Base-by-base conservation (phyloP, 768 basidiomycete species). In the Leccinum longicurvipes region DNA sequence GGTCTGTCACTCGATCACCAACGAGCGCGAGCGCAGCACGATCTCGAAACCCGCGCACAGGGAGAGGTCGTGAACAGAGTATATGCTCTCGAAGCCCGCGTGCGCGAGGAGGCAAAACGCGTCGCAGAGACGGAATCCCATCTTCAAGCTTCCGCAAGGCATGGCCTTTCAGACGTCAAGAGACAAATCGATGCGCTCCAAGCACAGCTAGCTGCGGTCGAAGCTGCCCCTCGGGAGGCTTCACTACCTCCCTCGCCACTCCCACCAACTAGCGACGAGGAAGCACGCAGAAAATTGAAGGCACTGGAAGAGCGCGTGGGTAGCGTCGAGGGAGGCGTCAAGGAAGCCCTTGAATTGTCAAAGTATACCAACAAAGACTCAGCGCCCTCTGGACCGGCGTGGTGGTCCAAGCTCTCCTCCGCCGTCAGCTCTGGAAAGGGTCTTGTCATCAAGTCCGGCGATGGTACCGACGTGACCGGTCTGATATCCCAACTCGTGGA, bases 401-500 rank as follows among this genome's bases (percentile, higher is more conserved):
- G 89, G 89, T 88, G 86, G 87, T 80, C 77, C 70, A 89, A 87
- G 65, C 69, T 85, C 12, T 77, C 78, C 14, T 75, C 82, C 0
- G 75, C 70, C 25, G 66, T 73, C 14, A 77, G 75, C 27, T 72
- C 74, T 24, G 79, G 77, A 41, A 72, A 75, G 7, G 76, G 76
- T 14, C 56, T 89, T 45, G 83, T 74, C 28, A 85, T 92, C 77
- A 89, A 85, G 68, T 83, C 87, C 1, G 72, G 81, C 17, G 88
- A 90, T 55, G 92, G 92, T 1, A 82, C 86, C 55, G 92, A 87
- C 60, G 69, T 86, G 23, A 86, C 87, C 0, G 74, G 79, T 12
- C 76, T 93, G 56, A 85, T 98, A 58, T 77, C 78, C 27, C 77
- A 84, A 29, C 79, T 97, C 48, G 89, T 98, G 64, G 86, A 93